These are phyloP conservation scores for Clavulina sp. DNA, from an alignment of 768 basidiomycete species.

Conservation along the genomic window DNA sequence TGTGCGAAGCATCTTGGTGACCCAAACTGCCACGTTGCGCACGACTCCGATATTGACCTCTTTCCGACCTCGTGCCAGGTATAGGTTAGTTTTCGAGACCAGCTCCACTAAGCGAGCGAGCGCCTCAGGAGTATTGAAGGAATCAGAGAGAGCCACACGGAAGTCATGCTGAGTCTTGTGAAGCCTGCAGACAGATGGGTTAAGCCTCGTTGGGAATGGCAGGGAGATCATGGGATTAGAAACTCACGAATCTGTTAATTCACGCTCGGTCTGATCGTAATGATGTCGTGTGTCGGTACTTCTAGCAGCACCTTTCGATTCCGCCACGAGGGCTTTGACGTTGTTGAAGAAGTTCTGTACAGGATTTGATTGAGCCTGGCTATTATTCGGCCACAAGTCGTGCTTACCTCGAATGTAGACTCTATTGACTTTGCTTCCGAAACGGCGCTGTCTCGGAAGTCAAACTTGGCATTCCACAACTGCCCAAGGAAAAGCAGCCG, in stretches of 20 bases:
- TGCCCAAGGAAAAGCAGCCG: slow-evolving; percentile 83
- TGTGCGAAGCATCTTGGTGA: slow-evolving; percentile 30
- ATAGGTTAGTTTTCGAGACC: slow-evolving; percentile 72
- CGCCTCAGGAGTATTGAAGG: slow-evolving; percentile 87
- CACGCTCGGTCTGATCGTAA: slow-evolving; percentile 34
- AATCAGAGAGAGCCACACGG: slow-evolving; percentile 80
- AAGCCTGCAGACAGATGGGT: slow-evolving; percentile 30
- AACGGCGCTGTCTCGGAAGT: slow-evolving; percentile 77
- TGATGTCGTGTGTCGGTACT: slow-evolving; percentile 23
- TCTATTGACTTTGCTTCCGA: slow-evolving; percentile 80
- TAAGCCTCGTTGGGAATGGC: not conserved
- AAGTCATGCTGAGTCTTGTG: slow-evolving; percentile 60
- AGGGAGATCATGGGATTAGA: slow-evolving; percentile 6
- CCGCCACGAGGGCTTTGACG: slow-evolving; percentile 62
- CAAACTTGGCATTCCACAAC: slow-evolving; percentile 82
- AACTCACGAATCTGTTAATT: slow-evolving; percentile 45
- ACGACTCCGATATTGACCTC: slow-evolving; percentile 34
- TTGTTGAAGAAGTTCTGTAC: slow-evolving; percentile 83
- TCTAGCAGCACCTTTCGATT: slow-evolving; percentile 19
- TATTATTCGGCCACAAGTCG: not conserved
- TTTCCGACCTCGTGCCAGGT: slow-evolving; percentile 32
- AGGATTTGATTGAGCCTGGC: not conserved
- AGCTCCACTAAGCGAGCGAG: slow-evolving; percentile 61
- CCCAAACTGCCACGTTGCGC: slow-evolving; percentile 31
- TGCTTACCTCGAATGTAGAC: slow-evolving; percentile 60